phyloP scores from a whole-genome alignment of 108 stramenopile species.

The Cyclotella baltica region DNA sequence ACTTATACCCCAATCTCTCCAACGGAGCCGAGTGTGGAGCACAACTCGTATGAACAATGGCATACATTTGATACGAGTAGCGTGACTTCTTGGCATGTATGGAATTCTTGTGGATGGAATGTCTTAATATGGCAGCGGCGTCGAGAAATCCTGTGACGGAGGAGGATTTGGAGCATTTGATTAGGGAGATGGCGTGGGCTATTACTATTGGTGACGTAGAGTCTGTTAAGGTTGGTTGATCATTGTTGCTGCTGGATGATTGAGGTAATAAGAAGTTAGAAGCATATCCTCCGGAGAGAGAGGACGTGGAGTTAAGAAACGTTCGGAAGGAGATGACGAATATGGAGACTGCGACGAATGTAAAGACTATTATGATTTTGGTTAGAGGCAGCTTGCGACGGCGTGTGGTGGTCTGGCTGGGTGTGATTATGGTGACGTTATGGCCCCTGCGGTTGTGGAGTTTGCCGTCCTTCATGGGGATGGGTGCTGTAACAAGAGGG shows the following conservation, averaged over 20 bases:
- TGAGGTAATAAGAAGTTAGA: not conserved
- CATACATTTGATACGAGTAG: slow-evolving; percentile 74
- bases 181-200: slow-evolving; percentile 76
- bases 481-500: no score
- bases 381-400: slow-evolving; percentile 4
- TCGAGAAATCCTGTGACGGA: slow-evolving; percentile 63
- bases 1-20: slow-evolving; percentile 30
- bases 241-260: not conserved
- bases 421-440: not conserved
- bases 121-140: slow-evolving; percentile 60
- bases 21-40: slow-evolving; percentile 19
- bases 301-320: not conserved
- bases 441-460: not conserved
- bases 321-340: slow-evolving; percentile 2
- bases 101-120: slow-evolving; percentile 72
- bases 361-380: not conserved
- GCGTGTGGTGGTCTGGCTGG: not conserved
- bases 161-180: slow-evolving; percentile 65
- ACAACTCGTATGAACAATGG: slow-evolving; percentile 59
- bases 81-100: slow-evolving; percentile 28
- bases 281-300: no score
- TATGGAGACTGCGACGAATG: slow-evolving; percentile 6
- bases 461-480: not conserved
- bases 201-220: slow-evolving; percentile 11
- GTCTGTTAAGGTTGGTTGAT: not conserved